Base-by-base conservation (phyloP, 805 yeast genomes). In the Cyberlindnera lachancei region DNA sequence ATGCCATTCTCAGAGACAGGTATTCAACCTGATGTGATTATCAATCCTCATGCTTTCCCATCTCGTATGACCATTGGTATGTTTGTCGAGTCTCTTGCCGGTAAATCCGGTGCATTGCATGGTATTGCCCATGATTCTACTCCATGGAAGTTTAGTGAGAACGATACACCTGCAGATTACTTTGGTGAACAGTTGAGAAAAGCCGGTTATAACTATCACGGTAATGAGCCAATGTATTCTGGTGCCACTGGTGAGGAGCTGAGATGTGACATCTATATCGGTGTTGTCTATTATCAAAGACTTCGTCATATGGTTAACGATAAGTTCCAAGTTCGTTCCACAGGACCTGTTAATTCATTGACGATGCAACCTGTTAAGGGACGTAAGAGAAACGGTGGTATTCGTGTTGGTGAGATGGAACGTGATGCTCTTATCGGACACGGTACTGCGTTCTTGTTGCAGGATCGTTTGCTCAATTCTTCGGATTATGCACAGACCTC, bases 291-390 rank as follows among this genome's bases (percentile, higher is more conserved):
- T 67, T 92, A 92, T 65, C 98, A 92, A 68, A 77, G 98, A 66
- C 74, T 92, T 69, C 79, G 98, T 68, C 98, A 92, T 62, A 92
- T 92, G 98, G 98, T 92, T 44, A 92, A 92, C 69, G 98, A 92
- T 59, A 92, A 92, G 73, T 92, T 87, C 83, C 98, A 92, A 68
- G 98, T 92, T 32, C 82, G 98, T 65, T 85, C 96, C 5, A 92
- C 98, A 13, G 98, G 98, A 55, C 97, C 97, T 6, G 97, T 92
- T 18, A 90, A 90, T 61, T 75, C 92, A 23, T 72, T 92, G 57
- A 92, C 97, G 13, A 87, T 90, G 96, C 98, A 92, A 70, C 98
- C 98, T 25, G 98, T 92, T 35, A 92, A 92, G 66, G 98, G 98
- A 53, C 81, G 98, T 67, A 92, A 92, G 79, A 78, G 97, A 66